Evolutionary conservation across 129 eudicot genomes (phyloP), one percentile per base, ranked within the genome.

Genomic region (Pulicaria dysenterica): DNA sequence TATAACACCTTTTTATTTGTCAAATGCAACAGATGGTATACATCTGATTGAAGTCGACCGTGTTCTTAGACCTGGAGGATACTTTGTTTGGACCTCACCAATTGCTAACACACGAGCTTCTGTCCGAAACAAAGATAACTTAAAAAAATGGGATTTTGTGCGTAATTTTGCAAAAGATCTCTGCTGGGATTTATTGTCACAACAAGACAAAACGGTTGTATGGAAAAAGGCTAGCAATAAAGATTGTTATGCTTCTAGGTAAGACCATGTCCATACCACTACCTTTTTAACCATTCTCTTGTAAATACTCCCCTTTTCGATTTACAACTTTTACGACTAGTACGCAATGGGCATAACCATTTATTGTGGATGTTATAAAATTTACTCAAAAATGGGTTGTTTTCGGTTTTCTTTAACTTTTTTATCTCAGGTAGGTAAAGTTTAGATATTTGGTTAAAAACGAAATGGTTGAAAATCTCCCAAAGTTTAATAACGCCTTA

Each of bases 51-150:
- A 95, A 83, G 97, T 88, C 46, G 97, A 95, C 83, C 81, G 99
- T 67, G 79, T 95, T 78, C 75, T 95, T 79, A 78, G 94, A 70
- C 99, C 99, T 48, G 99, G 99, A 62, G 99, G 97, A 75, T 95
- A 95, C 73, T 95, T 95, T 81, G 99, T 95, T 40, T 95, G 97
- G 99, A 95, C 99, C 64, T 89, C 96, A 46, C 91, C 91, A 56
- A 56, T 95, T 59, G 87, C 86, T 49, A 90, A 85, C 85, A 80
- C 94, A 11, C 95, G 84, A 71, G 75, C 80, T 40, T 82, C 85
- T 24, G 64, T 72, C 48, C 89, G 86, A 66, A 86, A 91, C 63
- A 91, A 91, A 84, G 94, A 59, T 60, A 88, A 78, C 76, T 82
- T 84, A 54, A 90, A 90, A 77, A 89, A 77, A 73, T 95, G 99